A percentile compares a stretch with the other conserved stretches of the same genome.
Conservation (phyloP, 495 filamentous ascomycete genomes). For the Sphaerosporella brunnea region DNA sequence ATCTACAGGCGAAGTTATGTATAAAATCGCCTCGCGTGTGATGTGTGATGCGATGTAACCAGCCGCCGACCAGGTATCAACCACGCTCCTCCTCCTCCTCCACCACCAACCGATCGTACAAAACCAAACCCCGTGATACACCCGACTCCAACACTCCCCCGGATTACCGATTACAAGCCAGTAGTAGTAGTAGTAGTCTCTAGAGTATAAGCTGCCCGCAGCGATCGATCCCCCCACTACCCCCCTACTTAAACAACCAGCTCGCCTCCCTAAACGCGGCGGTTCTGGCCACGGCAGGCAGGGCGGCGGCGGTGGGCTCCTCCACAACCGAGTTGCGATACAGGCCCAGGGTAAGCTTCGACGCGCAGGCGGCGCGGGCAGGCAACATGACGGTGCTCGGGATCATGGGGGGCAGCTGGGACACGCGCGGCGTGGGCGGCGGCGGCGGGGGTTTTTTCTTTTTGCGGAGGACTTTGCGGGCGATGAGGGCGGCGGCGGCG, state of each 20-base stretch:
- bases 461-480: background rate
- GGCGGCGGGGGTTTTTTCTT: background rate
- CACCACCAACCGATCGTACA: too few species aligned
- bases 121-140: too few species aligned
- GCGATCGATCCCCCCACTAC: background rate
- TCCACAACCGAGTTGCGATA: background rate
- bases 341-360: background rate
- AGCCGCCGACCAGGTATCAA: too few species aligned
- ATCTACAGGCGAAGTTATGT: too few species aligned
- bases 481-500: background rate
- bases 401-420: background rate
- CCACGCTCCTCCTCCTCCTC: too few species aligned
- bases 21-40: too few species aligned
- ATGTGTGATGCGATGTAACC: too few species aligned
- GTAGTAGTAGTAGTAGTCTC: too few species aligned
- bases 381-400: background rate
- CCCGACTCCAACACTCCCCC: too few species aligned
- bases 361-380: background rate
- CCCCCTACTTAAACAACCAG: background rate
- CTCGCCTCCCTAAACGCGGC: constrained; percentile 4
- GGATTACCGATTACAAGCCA: too few species aligned
- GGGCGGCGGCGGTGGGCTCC: background rate
- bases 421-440: background rate
- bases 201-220: background rate
- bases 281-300: background rate